These are phyloP conservation scores for Fomitopsis serialis DNA, from an alignment of 768 basidiomycete species.

Conservation along the genomic window DNA sequence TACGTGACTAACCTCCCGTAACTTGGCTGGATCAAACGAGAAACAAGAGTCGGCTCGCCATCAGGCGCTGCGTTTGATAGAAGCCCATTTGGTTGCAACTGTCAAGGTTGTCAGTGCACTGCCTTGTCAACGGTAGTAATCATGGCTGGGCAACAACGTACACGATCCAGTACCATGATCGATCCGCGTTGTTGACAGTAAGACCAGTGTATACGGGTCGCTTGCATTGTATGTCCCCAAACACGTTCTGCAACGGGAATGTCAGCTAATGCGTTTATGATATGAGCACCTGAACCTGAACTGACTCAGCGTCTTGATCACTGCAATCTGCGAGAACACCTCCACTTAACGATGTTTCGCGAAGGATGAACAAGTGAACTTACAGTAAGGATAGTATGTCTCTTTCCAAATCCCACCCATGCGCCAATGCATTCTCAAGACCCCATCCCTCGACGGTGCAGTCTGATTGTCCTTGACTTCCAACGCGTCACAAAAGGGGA, in stretches of 20 bases:
- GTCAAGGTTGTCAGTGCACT: neutral
- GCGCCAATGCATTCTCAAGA: constrained; percentile 53
- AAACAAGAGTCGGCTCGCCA: constrained; percentile 42
- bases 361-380: no score
- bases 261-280: neutral
- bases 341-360: no score
- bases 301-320: constrained; percentile 40
- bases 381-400: constrained; percentile 21
- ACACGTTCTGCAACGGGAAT: constrained; percentile 24
- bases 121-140: neutral
- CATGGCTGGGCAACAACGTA: constrained; percentile 12
- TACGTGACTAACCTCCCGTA: constrained; percentile 41
- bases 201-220: constrained; percentile 46
- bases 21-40: constrained; percentile 46
- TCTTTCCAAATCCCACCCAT: constrained; percentile 56
- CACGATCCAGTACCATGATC: constrained; percentile 76
- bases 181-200: constrained; percentile 43
- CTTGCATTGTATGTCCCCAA: constrained; percentile 37
- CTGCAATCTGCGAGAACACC: constrained; percentile 43
- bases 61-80: constrained; percentile 32
- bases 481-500: constrained; percentile 60
- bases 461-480: constrained; percentile 53
- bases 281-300: neutral
- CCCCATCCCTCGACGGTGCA: constrained; percentile 57
- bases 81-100: constrained; percentile 72